Conservation (phyloP, 2,329 filamentous ascomycete species). For the Akanthomyces dipterigenus region DNA sequence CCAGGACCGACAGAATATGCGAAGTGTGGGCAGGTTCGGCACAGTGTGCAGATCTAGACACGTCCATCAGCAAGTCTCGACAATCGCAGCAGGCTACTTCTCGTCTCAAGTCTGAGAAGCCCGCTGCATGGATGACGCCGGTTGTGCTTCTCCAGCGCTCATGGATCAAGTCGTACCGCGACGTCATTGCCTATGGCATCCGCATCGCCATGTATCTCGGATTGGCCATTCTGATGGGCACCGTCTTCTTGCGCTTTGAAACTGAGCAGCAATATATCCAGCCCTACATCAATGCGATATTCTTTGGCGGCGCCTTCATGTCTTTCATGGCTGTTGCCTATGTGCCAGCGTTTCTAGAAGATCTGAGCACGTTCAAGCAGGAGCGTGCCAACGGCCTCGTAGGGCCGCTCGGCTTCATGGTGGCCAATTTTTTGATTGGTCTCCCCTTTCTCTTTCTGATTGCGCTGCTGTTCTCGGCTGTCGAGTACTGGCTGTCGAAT, state of each 20-base stretch:
- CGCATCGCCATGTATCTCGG: constrained; percentile 72
- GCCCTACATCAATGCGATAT: constrained; percentile 75
- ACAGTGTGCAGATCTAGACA: neutral
- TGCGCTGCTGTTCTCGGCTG: constrained; percentile 63
- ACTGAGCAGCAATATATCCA: constrained; percentile 67
- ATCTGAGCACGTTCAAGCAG: constrained; percentile 64
- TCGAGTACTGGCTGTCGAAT: constrained; percentile 75
- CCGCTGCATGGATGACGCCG: constrained; percentile 44
- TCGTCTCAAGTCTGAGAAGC: constrained; percentile 25
- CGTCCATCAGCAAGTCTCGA: neutral
- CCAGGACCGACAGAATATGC: constrained; percentile 24
- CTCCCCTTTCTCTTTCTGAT: constrained; percentile 77
- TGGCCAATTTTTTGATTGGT: constrained; percentile 77
- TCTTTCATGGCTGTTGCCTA: constrained; percentile 81
- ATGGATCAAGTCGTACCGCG: constrained; percentile 78
- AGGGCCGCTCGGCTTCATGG: constrained; percentile 62
- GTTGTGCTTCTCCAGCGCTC: constrained; percentile 66
- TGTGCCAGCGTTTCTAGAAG: constrained; percentile 76
- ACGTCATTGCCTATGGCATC: constrained; percentile 78
- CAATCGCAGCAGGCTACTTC: constrained; percentile 18
- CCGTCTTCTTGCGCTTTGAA: constrained; percentile 70
- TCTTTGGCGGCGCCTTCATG: constrained; percentile 70
- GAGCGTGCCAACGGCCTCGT: constrained; percentile 79
- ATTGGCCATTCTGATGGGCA: constrained; percentile 80
- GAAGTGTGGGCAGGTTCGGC: constrained; percentile 20